A percentile compares a stretch with the other conserved stretches of the same genome.
Evolutionary conservation across 129 eudicot genomes (phyloP).

Genomic region (Helichrysum umbraculigerum): DNA sequence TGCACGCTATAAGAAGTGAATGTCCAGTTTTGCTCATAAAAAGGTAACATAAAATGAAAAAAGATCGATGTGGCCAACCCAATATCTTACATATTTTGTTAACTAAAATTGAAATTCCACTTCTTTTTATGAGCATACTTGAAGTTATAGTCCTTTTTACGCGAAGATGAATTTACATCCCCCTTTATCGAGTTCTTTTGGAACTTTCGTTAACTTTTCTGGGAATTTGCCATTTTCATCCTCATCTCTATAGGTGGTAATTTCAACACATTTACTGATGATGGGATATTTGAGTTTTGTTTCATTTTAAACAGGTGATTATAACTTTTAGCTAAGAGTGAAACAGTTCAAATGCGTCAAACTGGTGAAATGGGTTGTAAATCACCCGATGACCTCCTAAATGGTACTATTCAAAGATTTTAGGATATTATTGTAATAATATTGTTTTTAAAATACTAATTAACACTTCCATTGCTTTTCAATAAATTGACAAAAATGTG

Average conservation of each 20-base stretch:
- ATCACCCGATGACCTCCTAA: background rate
- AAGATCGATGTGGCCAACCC: background rate
- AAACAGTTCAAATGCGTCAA: background rate
- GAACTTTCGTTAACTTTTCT: background rate
- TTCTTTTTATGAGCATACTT: background rate
- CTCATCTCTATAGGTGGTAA: conserved; percentile 12
- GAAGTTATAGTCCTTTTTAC: background rate
- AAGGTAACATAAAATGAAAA: background rate
- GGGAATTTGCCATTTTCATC: background rate
- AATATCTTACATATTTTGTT: background rate
- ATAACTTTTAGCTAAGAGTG: background rate
- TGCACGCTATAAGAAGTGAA: background rate
- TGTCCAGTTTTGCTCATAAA: background rate
- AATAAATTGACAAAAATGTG: background rate
- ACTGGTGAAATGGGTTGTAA: background rate
- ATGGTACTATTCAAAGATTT: background rate
- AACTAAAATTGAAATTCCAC: no score
- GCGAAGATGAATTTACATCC: background rate
- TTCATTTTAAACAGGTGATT: background rate
- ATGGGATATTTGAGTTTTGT: conserved; percentile 4
- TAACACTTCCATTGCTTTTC: background rate
- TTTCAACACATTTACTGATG: conserved; percentile 7
- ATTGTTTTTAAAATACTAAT: background rate
- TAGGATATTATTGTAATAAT: background rate
- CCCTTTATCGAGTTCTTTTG: background rate